Percentiles rank a stretch among this genome's conserved stretches.
Evolutionary conservation across 2,329 filamentous ascomycete species (phyloP).

Genomic region (Paecilomyces fulvus): DNA sequence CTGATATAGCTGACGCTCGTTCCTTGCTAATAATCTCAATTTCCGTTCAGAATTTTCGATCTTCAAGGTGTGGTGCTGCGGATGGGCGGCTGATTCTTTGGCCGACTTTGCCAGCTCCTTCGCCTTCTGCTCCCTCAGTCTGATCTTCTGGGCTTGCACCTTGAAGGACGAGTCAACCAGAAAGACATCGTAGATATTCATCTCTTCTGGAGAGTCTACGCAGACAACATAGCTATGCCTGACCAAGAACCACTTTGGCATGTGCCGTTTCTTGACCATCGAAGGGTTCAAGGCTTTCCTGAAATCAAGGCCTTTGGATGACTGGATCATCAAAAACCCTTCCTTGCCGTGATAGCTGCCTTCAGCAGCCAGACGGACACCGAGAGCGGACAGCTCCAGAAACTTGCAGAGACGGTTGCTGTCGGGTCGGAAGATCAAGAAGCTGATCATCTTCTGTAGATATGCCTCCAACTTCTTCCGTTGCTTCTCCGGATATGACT

Average conservation of each 20-base stretch:
- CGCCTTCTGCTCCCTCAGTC: conserved; percentile 42
- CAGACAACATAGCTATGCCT: conserved; percentile 95
- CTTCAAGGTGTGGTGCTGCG: conserved; percentile 75
- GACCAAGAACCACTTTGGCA: conserved; percentile 96
- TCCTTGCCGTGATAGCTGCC: conserved; percentile 98
- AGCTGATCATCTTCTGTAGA: conserved; percentile 85
- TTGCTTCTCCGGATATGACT: conserved; percentile 69
- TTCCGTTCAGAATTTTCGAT: conserved; percentile 89
- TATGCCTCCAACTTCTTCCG: conserved; percentile 82
- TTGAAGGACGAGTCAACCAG: conserved; percentile 85
- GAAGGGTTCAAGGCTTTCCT: conserved; percentile 69
- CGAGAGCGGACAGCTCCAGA: conserved; percentile 85
- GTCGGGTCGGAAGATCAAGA: conserved; percentile 92
- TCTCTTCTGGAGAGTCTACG: conserved; percentile 96
- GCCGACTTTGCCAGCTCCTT: conserved; percentile 58
- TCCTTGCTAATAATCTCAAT: conserved; percentile 81
- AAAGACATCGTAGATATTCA: conserved; percentile 98
- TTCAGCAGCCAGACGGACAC: conserved; percentile 86
- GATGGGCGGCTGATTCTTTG: conserved; percentile 51
- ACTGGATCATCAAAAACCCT: conserved; percentile 85
- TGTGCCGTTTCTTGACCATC: conserved; percentile 72
- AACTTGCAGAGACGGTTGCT: conserved; percentile 96
- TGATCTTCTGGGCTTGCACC: conserved; percentile 62
- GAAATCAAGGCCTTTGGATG: conserved; percentile 80
- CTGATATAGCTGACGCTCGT: conserved; percentile 79